These are phyloP conservation scores for Zizania palustris DNA, from an alignment of 202 grass and related monocot species.

Conservation along the genomic window DNA sequence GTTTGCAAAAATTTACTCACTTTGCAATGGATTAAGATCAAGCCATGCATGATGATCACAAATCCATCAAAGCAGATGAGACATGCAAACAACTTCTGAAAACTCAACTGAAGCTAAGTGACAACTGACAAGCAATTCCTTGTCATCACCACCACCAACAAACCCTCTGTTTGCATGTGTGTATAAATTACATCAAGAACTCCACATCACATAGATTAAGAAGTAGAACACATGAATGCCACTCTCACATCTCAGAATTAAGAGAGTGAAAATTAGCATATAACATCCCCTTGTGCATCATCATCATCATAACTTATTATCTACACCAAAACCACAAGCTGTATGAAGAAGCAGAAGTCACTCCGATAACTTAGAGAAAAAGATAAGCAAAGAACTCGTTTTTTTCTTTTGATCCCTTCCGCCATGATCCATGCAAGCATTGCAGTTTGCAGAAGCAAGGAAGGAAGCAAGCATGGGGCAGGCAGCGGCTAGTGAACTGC, in stretches of 20 bases:
- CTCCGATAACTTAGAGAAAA: conserved; percentile 45
- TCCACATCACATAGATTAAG: conserved; percentile 14
- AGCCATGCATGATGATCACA: background rate
- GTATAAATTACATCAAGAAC: conserved; percentile 1
- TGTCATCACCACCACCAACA: conserved; percentile 37
- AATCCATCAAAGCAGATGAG: background rate
- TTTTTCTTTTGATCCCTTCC: background rate
- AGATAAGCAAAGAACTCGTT: background rate
- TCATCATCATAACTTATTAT: conserved; percentile 51
- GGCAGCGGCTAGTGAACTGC: conserved; percentile 66
- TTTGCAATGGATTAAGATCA: too few species aligned
- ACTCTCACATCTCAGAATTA: conserved; percentile 32
- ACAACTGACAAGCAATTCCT: conserved; percentile 6
- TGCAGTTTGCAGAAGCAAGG: too few species aligned
- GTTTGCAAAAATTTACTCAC: too few species aligned
- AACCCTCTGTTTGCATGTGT: conserved; percentile 28
- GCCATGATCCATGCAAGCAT: background rate
- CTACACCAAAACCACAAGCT: conserved; percentile 42
- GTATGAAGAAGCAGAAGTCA: conserved; percentile 28
- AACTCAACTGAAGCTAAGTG: background rate
- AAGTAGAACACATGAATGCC: conserved; percentile 18
- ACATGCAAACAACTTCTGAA: background rate
- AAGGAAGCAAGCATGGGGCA: background rate
- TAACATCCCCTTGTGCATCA: conserved; percentile 20
- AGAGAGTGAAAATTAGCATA: conserved; percentile 44